phyloP scores from a whole-genome alignment of 140 eudicot species.

The Cichorium intybus region DNA sequence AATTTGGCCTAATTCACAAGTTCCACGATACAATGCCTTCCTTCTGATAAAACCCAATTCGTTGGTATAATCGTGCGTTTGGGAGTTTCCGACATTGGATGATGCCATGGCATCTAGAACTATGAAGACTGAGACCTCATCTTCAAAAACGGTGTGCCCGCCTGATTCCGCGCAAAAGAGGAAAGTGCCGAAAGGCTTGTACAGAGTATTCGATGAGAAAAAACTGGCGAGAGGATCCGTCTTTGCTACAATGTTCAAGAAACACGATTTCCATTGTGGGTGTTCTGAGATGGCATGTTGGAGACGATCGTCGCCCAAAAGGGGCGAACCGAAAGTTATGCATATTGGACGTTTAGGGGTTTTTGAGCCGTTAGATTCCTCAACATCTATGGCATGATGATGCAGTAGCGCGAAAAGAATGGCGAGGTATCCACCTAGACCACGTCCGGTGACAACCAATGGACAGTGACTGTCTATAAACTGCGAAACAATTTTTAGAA shows the following conservation, averaged over 20 bases:
- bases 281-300: slow-evolving; percentile 15
- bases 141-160: slow-evolving; percentile 31
- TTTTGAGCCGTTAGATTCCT: slow-evolving; percentile 16
- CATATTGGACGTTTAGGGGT: slow-evolving; percentile 29
- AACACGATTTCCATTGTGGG: slow-evolving; percentile 33
- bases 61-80: slow-evolving; percentile 17
- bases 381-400: slow-evolving; percentile 8
- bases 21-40: slow-evolving; percentile 24
- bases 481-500: slow-evolving; percentile 9
- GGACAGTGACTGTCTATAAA: neutral
- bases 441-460: slow-evolving; percentile 26
- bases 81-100: neutral
- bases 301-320: slow-evolving; percentile 37
- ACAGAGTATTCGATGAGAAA: slow-evolving; percentile 17
- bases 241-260: slow-evolving; percentile 25
- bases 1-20: neutral
- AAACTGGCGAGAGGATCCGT: slow-evolving; percentile 31
- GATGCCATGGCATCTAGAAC: slow-evolving; percentile 13
- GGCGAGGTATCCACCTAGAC: slow-evolving; percentile 23
- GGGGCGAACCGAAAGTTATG: slow-evolving; percentile 56
- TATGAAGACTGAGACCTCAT: slow-evolving; percentile 25
- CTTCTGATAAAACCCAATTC: slow-evolving; percentile 17
- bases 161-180: slow-evolving; percentile 41
- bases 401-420: slow-evolving; percentile 21
- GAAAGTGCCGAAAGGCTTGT: slow-evolving; percentile 42